phyloP scores from a whole-genome alignment of 2,329 filamentous ascomycete species.

The Neofusicoccum ribis region DNA sequence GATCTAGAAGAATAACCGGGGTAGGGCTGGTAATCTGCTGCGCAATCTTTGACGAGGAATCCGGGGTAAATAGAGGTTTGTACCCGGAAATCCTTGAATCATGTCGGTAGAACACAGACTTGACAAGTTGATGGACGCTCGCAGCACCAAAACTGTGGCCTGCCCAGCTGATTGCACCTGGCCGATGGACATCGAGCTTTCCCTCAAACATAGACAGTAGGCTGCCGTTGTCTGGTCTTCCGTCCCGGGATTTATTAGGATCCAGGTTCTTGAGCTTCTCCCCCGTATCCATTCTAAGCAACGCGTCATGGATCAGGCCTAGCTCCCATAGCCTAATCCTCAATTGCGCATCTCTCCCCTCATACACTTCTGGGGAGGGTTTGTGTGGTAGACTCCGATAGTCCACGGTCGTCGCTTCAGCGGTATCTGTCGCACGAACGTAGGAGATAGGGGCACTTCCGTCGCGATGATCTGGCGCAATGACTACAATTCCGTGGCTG shows the following conservation, averaged over 20 bases:
- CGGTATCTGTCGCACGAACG: conserved; percentile 59
- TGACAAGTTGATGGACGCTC: conserved; percentile 73
- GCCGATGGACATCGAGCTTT: conserved; percentile 67
- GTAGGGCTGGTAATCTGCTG: conserved; percentile 68
- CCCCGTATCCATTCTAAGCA: conserved; percentile 66
- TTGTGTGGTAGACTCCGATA: conserved; percentile 59
- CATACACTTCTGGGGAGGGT: conserved; percentile 64
- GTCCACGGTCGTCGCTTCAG: conserved; percentile 42
- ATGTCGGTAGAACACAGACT: conserved; percentile 63
- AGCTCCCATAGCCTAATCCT: conserved; percentile 78
- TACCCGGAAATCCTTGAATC: conserved; percentile 39
- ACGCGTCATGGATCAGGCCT: conserved; percentile 66
- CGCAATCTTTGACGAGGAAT: conserved; percentile 56
- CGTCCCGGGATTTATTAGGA: conserved; percentile 37
- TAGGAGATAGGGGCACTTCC: conserved; percentile 75
- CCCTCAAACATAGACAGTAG: conserved; percentile 60
- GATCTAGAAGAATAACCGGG: conserved; percentile 70
- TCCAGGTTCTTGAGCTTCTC: conserved; percentile 48
- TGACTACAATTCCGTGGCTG: conserved; percentile 76
- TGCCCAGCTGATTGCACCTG: conserved; percentile 71
- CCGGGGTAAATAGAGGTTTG: conserved; percentile 63
- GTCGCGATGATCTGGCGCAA: conserved; percentile 81
- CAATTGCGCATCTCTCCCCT: conserved; percentile 68
- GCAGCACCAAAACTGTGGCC: conserved; percentile 83
- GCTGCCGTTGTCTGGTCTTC: conserved; percentile 39